These are phyloP conservation scores for Pseudogymnoascus verrucosus DNA, from an alignment of 2,329 filamentous ascomycete genomes.

Conservation along the genomic window DNA sequence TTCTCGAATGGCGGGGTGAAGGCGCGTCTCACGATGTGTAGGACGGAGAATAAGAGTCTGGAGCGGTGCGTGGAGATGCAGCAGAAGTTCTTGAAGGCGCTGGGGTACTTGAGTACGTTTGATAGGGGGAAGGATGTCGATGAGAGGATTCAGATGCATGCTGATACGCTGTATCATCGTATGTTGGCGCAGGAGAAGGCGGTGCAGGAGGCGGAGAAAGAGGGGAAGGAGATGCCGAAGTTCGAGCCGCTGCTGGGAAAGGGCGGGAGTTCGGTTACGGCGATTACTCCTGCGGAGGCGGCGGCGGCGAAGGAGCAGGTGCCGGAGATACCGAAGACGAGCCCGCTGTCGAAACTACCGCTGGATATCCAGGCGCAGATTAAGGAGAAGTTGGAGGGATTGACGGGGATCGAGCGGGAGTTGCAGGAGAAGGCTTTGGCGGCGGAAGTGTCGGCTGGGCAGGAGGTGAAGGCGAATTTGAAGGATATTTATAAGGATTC, in stretches of 20 bases:
- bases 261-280: constrained; percentile 48
- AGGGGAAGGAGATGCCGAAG: constrained; percentile 48
- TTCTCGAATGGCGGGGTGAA: constrained; percentile 63
- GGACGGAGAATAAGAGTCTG: constrained; percentile 66
- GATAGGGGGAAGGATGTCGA: constrained; percentile 61
- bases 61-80: constrained; percentile 87
- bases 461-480: constrained; percentile 50
- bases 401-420: constrained; percentile 49
- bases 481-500: constrained; percentile 48
- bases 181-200: constrained; percentile 75
- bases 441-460: constrained; percentile 53
- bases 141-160: constrained; percentile 91
- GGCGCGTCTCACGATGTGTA: constrained; percentile 71
- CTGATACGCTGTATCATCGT: constrained; percentile 79
- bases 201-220: constrained; percentile 60
- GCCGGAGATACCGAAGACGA: constrained; percentile 49
- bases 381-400: constrained; percentile 48
- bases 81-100: constrained; percentile 77
- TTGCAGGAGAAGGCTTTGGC: constrained; percentile 57
- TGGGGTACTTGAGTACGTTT: constrained; percentile 72
- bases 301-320: constrained; percentile 59
- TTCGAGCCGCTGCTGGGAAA: constrained; percentile 55
- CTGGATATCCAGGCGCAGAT: constrained; percentile 43
- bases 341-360: constrained; percentile 40
- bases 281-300: constrained; percentile 61